phyloP scores from a whole-genome alignment of 495 filamentous ascomycete genomes.

The Penicillium crystallinum region DNA sequence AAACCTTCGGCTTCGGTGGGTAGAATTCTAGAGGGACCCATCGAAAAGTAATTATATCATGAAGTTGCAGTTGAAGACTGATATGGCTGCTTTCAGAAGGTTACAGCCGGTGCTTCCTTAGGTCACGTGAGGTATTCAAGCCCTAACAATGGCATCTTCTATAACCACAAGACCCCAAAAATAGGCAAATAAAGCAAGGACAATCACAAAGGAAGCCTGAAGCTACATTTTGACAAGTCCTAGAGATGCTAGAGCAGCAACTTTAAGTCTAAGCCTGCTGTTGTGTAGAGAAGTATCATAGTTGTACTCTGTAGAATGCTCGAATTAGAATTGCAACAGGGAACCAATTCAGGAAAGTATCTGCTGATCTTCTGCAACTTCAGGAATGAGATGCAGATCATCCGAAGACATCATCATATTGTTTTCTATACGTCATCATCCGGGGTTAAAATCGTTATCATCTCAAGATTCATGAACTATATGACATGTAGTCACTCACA shows the following conservation, averaged over 20 bases:
- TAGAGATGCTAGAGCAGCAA: no score
- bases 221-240: no score
- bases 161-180: neutral
- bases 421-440: conserved; percentile 20
- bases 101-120: conserved; percentile 15
- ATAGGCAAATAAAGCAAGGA: no score
- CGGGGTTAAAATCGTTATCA: neutral
- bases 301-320: neutral
- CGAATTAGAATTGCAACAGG: conserved; percentile 8
- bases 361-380: neutral
- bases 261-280: no score
- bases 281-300: no score
- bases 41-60: neutral
- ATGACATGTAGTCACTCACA: no score
- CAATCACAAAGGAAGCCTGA: no score
- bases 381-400: conserved; percentile 4
- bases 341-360: neutral
- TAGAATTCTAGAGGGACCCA: neutral
- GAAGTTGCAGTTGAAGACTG: conserved; percentile 9
- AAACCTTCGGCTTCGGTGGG: neutral
- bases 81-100: conserved; percentile 23
- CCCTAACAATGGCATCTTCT: neutral
- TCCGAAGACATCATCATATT: conserved; percentile 3
- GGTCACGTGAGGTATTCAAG: conserved; percentile 12
- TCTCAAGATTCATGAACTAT: no score